Base-by-base conservation (phyloP, 129 eudicot species). In the Arctium lappa region DNA sequence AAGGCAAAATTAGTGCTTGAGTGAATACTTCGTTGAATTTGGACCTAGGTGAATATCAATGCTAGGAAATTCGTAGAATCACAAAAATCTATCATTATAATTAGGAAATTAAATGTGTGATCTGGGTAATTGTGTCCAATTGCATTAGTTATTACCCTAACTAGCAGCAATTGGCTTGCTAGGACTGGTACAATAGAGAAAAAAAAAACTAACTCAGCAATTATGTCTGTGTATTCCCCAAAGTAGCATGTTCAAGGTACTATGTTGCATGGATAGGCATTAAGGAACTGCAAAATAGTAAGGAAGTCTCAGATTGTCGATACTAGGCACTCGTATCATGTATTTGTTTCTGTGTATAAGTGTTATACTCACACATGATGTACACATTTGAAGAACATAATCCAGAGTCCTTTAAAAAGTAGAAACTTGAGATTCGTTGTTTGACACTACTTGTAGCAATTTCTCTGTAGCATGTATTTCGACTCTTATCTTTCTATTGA, bases 21-120 rank as follows among this genome's bases (percentile, higher is more conserved):
- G 50, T 82, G 31, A 63, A 65, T 75, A 12, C 37, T 40, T 33
- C 13, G 10, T 44, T 82, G 38, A 75, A 69, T 33, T 75, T 27
- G 72, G 66, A 33, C 39, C 69, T 72, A 66, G 81, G 85, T 82
- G 76, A 75, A 82, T 42, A 73, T 16, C 2, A 76, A 40, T 34
- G 86, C 42, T 76, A 38, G 34, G 10, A 77, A 37, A 48, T 46
- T 77, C 7, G 46, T 76, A 32, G 44, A 34, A 76, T 68, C 38
- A 44, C 50, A 36, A 48, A n/a, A 75, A 76, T 39, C 42, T 22
- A 2, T 76, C 33, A 36, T 83, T 81, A 11, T 77, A 50, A n/a
- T 56, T 16, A 32, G 74, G 66, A 4, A 4, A 63, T 38, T 39
- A 31, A 62, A 29, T 39, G 12, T 66, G 71, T 66, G 71, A 11